Evolutionary conservation across 169 alveolate species (phyloP).

Genomic region (Besnoitia besnoiti): DNA sequence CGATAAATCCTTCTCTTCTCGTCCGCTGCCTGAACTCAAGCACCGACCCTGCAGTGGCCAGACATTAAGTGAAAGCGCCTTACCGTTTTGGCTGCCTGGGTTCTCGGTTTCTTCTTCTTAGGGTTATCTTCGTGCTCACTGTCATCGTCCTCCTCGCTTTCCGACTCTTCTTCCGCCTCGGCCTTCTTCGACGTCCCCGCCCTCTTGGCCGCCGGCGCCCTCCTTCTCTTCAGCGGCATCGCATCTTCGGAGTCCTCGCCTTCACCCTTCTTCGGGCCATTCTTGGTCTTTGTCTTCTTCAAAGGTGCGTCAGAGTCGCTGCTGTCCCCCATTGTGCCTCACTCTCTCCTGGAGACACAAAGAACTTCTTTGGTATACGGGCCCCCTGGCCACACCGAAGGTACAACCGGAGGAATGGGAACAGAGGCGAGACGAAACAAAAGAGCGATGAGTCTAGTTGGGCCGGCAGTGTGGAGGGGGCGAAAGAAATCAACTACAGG

Average conservation of each 20-base stretch:
- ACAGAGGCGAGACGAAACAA: too few relatives aligned
- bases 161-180: not conserved
- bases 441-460: too few relatives aligned
- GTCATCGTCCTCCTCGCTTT: not conserved
- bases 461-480: too few relatives aligned
- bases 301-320: constrained; percentile 25
- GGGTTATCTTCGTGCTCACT: not conserved
- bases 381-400: too few relatives aligned
- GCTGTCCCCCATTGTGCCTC: not conserved
- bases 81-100: not conserved
- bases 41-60: too few relatives aligned
- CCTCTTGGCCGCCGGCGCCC: not conserved
- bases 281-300: constrained; percentile 3
- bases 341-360: too few relatives aligned
- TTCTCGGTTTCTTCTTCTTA: not conserved
- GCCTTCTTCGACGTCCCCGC: not conserved
- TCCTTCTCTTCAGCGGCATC: constrained; percentile 2
- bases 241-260: not conserved
- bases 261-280: not conserved
- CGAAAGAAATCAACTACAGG: too few relatives aligned
- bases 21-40: too few relatives aligned
- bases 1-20: too few relatives aligned
- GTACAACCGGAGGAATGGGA: too few relatives aligned
- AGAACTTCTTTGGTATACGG: too few relatives aligned
- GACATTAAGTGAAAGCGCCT: too few relatives aligned